Conservation (phyloP, 192 early-diverging fungal species). For the Coemansia sp. region DNA sequence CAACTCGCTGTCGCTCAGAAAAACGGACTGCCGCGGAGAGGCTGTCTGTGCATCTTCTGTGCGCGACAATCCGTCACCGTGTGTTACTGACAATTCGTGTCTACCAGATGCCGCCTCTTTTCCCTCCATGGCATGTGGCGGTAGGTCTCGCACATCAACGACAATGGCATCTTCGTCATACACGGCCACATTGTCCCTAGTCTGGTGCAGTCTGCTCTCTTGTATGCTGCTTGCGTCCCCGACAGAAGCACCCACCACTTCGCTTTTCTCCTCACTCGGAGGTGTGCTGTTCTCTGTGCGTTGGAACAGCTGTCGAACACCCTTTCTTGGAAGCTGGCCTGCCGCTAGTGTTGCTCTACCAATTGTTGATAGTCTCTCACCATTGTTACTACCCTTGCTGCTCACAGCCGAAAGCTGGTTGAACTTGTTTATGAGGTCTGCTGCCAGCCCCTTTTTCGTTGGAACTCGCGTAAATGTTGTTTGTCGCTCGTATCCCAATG, state of each 20-base stretch:
- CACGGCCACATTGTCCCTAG: background rate
- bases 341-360: slow-evolving; percentile 11
- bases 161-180: background rate
- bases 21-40: slow-evolving; percentile 20
- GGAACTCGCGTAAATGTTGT: slow-evolving; percentile 5
- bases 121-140: background rate
- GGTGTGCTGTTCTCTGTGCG: slow-evolving; percentile 2
- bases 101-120: background rate
- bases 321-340: background rate
- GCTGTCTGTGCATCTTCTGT: background rate
- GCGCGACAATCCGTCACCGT: background rate
- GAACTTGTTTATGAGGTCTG: slow-evolving; percentile 51
- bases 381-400: background rate
- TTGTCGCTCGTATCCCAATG: slow-evolving; percentile 14
- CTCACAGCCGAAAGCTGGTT: slow-evolving; percentile 33
- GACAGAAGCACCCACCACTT: background rate
- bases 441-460: slow-evolving; percentile 37
- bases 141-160: background rate
- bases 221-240: background rate
- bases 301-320: slow-evolving; percentile 7
- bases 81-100: background rate
- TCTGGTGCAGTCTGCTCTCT: background rate
- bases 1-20: slow-evolving; percentile 49
- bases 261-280: background rate
- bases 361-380: slow-evolving; percentile 5